Base-by-base conservation (phyloP, 2,329 filamentous ascomycete genomes). In the Trichoderma cornu-damae region DNA sequence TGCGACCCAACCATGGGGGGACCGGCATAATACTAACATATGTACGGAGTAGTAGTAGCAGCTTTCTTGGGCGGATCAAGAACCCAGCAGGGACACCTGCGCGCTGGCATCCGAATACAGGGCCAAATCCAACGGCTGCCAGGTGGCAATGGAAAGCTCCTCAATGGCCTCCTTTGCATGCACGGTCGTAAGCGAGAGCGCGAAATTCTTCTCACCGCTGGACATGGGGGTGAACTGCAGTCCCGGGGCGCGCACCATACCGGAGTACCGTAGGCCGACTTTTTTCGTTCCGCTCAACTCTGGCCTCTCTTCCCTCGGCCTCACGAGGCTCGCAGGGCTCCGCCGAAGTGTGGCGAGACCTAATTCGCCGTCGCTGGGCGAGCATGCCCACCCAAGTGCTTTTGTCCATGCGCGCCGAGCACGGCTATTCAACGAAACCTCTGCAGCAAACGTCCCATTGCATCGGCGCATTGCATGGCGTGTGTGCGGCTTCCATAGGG, bases 291-390 rank as follows among this genome's bases (percentile, higher is more conserved):
- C 46, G 18, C 26, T 34, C 1, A 16, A 30, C 42, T 49, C 32
- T 48, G 7, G n/a, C 48, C 43, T 46, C 35, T 30, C 35, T 24
- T 16, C 12, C 11, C 50, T 47, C 43, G 52, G 42, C 51, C 42
- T 47, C 32, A 30, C 26, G 6, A 50, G 46, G 46, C 48, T 58
- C 49, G 24, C n/a, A 30, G 43, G 9, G 37, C 50, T 53, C 51
- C 51, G 38, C 51, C 46, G 34, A 58, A 28, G 57, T 58, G 57
- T 58, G 57, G 57, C 57, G 44, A 47, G 38, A 47, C 42, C 49
- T 48, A 42, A 58, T 58, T 58, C 57, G 57, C 50, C 57, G 49
- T 40, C n/a, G 49, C 22, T n/a, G 32, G 24, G 22, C 14, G 24
- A n/a, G 30, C 22, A 26, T n/a, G 48, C 42, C 40, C 49, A n/a